Conservation (phyloP, 192 early-diverging fungal species). For the Phycomyces blakesleeanus region DNA sequence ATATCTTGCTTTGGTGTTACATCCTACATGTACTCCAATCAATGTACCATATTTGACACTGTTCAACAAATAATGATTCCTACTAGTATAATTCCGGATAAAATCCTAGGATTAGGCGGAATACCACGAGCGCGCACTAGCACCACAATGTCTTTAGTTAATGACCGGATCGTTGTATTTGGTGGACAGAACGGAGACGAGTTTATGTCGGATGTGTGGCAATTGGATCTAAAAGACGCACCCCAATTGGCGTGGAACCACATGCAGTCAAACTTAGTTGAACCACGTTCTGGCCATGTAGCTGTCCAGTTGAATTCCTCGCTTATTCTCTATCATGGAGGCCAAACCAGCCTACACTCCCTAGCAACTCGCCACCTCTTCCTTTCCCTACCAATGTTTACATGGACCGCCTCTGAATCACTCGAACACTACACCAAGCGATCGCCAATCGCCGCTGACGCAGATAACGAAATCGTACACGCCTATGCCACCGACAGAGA, state of each 20-base stretch:
- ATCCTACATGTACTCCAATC: background rate
- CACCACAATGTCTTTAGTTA: background rate
- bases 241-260: background rate
- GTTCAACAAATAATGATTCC: background rate
- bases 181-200: background rate
- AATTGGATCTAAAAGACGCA: background rate
- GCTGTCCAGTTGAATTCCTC: too few relatives aligned
- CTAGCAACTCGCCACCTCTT: too few relatives aligned
- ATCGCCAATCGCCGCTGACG: too few relatives aligned
- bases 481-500: too few relatives aligned
- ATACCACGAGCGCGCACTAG: background rate
- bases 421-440: too few relatives aligned
- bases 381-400: too few relatives aligned
- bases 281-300: background rate
- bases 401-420: too few relatives aligned
- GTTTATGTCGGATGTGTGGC: background rate
- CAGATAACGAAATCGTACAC: too few relatives aligned
- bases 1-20: background rate
- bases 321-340: too few relatives aligned
- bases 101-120: background rate
- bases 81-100: background rate
- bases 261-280: background rate
- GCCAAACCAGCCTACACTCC: too few relatives aligned
- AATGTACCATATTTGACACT: background rate
- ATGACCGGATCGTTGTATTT: background rate